phyloP scores from a whole-genome alignment of 2,329 filamentous ascomycete species.

The Pleurostoma richardsiae region DNA sequence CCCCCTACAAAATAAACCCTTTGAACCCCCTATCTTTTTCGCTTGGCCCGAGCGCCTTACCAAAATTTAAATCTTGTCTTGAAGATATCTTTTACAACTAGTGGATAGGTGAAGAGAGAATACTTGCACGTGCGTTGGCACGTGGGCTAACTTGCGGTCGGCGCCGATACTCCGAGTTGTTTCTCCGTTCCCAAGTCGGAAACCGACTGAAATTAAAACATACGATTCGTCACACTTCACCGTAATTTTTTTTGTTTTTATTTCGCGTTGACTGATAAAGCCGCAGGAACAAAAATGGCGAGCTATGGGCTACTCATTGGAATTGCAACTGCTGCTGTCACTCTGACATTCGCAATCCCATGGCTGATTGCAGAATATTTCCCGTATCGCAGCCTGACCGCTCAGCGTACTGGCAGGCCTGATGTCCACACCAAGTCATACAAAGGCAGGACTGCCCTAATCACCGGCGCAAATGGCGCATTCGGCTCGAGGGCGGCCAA shows the following conservation, averaged over 20 bases:
- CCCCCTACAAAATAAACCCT: too few species aligned
- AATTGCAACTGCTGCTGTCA: conserved; percentile 8
- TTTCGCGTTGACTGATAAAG: not conserved
- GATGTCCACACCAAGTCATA: conserved; percentile 27
- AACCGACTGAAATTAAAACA: not conserved
- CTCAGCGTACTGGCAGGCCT: conserved; percentile 25
- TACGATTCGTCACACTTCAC: not conserved
- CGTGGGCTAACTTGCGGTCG: not conserved
- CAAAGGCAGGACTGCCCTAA: conserved; percentile 25
- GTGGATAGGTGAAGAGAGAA: too few species aligned
- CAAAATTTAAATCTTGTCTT: too few species aligned
- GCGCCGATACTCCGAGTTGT: not conserved
- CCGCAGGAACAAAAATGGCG: conserved; percentile 5
- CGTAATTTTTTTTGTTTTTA: not conserved
- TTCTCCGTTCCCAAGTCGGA: not conserved
- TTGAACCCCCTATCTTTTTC: too few species aligned
- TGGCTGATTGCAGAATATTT: conserved; percentile 27
- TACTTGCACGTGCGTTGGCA: not conserved
- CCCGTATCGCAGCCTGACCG: conserved; percentile 23
- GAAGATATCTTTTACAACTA: too few species aligned
- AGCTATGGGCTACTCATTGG: conserved; percentile 7
- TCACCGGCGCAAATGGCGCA: conserved; percentile 29
- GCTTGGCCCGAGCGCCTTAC: too few species aligned
- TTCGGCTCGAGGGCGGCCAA: conserved; percentile 28
- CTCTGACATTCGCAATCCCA: conserved; percentile 22